These are phyloP conservation scores for Didymella arachidicola DNA, from an alignment of 2,329 filamentous ascomycete species.

Conservation along the genomic window DNA sequence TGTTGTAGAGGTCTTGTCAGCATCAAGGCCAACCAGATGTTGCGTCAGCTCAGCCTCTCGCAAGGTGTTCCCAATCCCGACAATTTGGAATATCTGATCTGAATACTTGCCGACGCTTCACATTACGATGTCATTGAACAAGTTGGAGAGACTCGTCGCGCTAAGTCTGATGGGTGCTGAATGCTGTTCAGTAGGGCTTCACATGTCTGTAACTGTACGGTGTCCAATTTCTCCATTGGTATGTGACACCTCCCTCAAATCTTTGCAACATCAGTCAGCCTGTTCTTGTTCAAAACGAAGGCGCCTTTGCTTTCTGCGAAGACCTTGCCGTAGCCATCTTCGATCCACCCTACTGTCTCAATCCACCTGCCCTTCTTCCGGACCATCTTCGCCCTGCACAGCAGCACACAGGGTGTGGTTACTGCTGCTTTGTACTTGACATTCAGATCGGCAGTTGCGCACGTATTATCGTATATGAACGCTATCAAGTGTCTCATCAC, in stretches of 20 bases:
- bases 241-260: not conserved
- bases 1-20: conserved; percentile 1
- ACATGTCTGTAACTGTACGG: not conserved
- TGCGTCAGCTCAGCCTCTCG: conserved; percentile 5
- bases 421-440: conserved; percentile 37
- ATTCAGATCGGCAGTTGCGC: conserved; percentile 34
- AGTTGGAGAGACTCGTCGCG: not conserved
- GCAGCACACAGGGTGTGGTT: conserved; percentile 33
- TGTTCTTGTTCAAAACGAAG: conserved; percentile 31
- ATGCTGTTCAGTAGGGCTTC: not conserved
- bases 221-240: not conserved
- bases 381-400: conserved; percentile 30
- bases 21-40: not conserved
- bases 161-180: not conserved
- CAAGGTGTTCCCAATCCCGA: not conserved
- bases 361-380: conserved; percentile 36
- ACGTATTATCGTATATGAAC: conserved; percentile 22
- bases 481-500: conserved; percentile 35
- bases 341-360: conserved; percentile 32
- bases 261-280: not conserved
- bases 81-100: not conserved
- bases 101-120: not conserved
- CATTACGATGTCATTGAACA: not conserved
- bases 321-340: conserved; percentile 36
- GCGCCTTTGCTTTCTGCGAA: conserved; percentile 32